Conservation (phyloP, 2,329 filamentous ascomycete species). For the Sclerotinia minor region DNA sequence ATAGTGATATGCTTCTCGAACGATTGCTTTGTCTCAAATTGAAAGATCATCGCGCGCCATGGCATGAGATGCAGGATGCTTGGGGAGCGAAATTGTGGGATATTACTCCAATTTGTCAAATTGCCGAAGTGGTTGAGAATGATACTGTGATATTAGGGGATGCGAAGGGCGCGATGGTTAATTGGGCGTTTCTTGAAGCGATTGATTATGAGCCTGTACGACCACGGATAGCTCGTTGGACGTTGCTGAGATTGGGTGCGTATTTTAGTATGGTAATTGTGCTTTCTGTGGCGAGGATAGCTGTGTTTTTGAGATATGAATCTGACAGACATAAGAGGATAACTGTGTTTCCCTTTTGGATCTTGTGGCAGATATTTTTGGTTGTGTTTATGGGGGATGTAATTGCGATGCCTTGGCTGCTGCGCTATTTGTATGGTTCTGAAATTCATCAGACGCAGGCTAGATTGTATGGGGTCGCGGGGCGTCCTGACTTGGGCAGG, state of each 20-base stretch:
- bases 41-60: slow-evolving; percentile 23
- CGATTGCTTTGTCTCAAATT: slow-evolving; percentile 38
- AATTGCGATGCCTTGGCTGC: slow-evolving; percentile 30
- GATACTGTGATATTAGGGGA: slow-evolving; percentile 40
- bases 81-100: slow-evolving; percentile 41
- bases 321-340: no score
- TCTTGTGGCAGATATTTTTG: slow-evolving; percentile 9
- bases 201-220: not conserved
- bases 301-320: not conserved
- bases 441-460: slow-evolving; percentile 35
- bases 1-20: slow-evolving; percentile 41
- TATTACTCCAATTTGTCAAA: slow-evolving; percentile 40
- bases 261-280: slow-evolving; percentile 5
- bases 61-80: slow-evolving; percentile 36
- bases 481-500: slow-evolving; percentile 33
- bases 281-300: not conserved
- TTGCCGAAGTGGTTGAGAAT: slow-evolving; percentile 41
- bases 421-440: slow-evolving; percentile 32
- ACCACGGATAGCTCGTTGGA: not conserved
- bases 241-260: not conserved
- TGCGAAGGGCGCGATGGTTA: slow-evolving; percentile 40
- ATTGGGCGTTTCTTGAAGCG: slow-evolving; percentile 37
- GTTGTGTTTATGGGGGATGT: slow-evolving; percentile 20
- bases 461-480: slow-evolving; percentile 39
- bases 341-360: not conserved